Conservation (phyloP, 225 moss, liverwort and hornwort genomes). For the Pleurozium schreberi region DNA sequence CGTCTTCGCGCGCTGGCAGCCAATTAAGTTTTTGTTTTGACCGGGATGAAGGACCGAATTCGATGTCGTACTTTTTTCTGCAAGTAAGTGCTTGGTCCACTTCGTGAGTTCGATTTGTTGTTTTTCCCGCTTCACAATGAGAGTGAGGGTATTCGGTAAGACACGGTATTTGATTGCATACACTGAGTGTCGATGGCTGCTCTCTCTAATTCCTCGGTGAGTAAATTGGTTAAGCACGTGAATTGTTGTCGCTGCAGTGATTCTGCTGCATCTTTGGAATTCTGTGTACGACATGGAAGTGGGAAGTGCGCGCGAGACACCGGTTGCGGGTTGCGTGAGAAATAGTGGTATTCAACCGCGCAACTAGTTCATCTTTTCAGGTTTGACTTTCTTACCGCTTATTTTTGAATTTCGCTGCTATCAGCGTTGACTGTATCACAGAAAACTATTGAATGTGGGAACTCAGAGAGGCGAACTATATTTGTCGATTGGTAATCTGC, state of each 20-base stretch:
- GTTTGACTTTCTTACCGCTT: not conserved
- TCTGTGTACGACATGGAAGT: not conserved
- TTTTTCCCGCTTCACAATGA: not conserved
- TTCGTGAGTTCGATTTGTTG: not conserved
- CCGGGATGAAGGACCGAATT: not conserved
- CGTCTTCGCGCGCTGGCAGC: not conserved
- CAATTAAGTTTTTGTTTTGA: not conserved
- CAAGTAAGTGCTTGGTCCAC: not conserved
- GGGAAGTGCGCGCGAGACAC: not conserved
- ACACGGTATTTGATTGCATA: not conserved
- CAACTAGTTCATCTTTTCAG: not conserved
- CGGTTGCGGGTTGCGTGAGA: not conserved
- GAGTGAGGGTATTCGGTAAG: not conserved
- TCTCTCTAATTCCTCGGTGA: not conserved
- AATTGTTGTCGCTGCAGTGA: not conserved
- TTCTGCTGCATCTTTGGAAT: not conserved
- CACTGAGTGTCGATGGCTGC: not conserved
- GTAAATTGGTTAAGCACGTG: not conserved
- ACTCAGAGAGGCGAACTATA: not conserved
- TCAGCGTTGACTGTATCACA: not conserved
- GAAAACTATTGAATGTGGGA: not conserved
- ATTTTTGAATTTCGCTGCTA: not conserved
- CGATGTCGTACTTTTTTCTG: not conserved
- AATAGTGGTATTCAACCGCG: not conserved
- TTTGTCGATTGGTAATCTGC: not conserved